Conservation (phyloP, 495 filamentous ascomycete genomes). For the Pseudevernia furfuracea region DNA sequence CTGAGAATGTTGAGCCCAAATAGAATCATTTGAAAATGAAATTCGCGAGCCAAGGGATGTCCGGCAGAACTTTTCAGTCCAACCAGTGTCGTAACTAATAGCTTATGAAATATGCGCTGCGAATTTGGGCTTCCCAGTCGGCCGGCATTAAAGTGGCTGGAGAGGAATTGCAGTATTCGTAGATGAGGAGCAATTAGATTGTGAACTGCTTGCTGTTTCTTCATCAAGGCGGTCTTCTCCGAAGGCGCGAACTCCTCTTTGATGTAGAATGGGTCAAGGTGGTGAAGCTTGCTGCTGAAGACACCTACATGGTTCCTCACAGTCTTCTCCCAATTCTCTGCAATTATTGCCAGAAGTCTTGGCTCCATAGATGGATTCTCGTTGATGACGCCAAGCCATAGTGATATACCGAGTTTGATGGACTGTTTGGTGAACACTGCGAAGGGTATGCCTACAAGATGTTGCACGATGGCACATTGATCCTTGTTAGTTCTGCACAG, state of each 20-base stretch:
- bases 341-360: constrained; percentile 72
- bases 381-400: constrained; percentile 95
- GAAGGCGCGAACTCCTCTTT: constrained; percentile 90
- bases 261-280: constrained; percentile 78
- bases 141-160: constrained; percentile 88
- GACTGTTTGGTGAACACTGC: constrained; percentile 85
- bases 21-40: constrained; percentile 78
- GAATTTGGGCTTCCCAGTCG: constrained; percentile 71
- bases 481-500: constrained; percentile 68
- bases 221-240: constrained; percentile 65
- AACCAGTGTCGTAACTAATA: constrained; percentile 67
- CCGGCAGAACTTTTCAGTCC: constrained; percentile 59
- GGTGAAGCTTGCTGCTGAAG: constrained; percentile 64
- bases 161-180: constrained; percentile 77
- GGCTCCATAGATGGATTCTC: constrained; percentile 86
- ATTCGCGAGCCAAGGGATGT: constrained; percentile 83
- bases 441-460: constrained; percentile 87
- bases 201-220: constrained; percentile 67
- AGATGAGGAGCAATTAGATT: constrained; percentile 78
- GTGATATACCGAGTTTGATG: constrained; percentile 87
- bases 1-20: constrained; percentile 71
- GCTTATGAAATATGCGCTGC: constrained; percentile 68
- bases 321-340: constrained; percentile 77
- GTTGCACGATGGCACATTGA: constrained; percentile 67
- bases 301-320: constrained; percentile 67